These are phyloP conservation scores for Ceratocystis diversiconidia DNA, from an alignment of 2,329 filamentous ascomycete genomes.

Conservation along the genomic window DNA sequence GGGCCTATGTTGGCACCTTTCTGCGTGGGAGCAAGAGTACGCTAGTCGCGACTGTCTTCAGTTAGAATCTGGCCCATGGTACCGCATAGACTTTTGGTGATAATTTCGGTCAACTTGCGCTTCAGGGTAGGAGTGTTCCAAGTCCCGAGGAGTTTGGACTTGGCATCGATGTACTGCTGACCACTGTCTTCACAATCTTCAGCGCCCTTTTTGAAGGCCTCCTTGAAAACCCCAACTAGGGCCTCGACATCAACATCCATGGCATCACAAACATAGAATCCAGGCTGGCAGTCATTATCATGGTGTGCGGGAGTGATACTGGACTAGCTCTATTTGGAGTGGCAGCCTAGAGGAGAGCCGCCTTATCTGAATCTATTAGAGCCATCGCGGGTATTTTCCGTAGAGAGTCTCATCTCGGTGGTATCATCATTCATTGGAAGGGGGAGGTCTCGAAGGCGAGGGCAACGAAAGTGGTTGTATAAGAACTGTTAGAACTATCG, in stretches of 20 bases:
- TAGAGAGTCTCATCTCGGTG: background rate
- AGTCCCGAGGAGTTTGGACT: slow-evolving; percentile 53
- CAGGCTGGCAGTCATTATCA: background rate
- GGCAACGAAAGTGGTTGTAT: background rate
- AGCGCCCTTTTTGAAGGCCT: slow-evolving; percentile 36
- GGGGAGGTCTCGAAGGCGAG: background rate
- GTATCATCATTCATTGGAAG: background rate
- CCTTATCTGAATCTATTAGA: slow-evolving; percentile 26
- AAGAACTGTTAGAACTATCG: slow-evolving; percentile 26
- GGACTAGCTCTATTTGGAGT: slow-evolving; percentile 30
- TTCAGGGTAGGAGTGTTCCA: slow-evolving; percentile 49
- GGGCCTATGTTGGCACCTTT: background rate
- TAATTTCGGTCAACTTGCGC: slow-evolving; percentile 46
- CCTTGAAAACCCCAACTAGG: slow-evolving; percentile 36
- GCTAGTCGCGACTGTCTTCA: slow-evolving; percentile 35
- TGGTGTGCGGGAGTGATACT: background rate
- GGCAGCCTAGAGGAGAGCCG: slow-evolving; percentile 44
- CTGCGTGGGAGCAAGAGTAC: background rate
- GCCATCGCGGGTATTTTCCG: background rate
- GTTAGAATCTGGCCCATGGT: slow-evolving; percentile 64
- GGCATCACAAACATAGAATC: background rate
- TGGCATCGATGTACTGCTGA: slow-evolving; percentile 52
- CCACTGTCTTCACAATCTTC: slow-evolving; percentile 47
- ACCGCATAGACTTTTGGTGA: slow-evolving; percentile 46
- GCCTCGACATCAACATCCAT: background rate